Evolutionary conservation across 768 basidiomycete species (phyloP).

Genomic region (Xerocomellus intermedius): DNA sequence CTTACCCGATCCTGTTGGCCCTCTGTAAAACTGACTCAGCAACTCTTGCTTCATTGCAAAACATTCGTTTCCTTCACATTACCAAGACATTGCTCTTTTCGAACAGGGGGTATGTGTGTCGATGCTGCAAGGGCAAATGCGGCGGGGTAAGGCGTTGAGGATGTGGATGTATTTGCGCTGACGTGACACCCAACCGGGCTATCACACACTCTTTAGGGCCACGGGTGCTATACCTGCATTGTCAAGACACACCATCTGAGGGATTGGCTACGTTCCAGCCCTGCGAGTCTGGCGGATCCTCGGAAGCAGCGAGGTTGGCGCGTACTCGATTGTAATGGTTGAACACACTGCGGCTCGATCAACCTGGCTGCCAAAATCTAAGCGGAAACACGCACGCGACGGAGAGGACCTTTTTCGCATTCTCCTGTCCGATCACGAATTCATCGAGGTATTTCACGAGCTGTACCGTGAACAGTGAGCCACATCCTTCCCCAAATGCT

Average conservation of each 20-base stretch:
- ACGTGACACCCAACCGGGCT: conserved; percentile 43
- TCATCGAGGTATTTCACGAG: conserved; percentile 83
- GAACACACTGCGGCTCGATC: conserved; percentile 61
- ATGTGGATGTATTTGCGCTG: conserved; percentile 65
- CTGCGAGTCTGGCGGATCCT: conserved; percentile 34
- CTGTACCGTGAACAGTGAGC: conserved; percentile 38
- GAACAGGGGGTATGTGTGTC: conserved; percentile 55
- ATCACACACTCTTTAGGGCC: background rate
- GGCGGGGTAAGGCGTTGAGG: conserved; percentile 38
- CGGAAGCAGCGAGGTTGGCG: conserved; percentile 57
- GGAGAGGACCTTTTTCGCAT: conserved; percentile 89
- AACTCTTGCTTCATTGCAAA: conserved; percentile 1
- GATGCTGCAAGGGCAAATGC: conserved; percentile 39
- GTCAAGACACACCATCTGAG: conserved; percentile 30
- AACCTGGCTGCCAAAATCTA: background rate
- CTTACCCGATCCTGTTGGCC: conserved; percentile 82
- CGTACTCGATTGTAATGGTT: conserved; percentile 92
- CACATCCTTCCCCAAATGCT: background rate
- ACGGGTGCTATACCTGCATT: background rate
- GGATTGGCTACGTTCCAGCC: conserved; percentile 28
- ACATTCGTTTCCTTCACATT: conserved; percentile 52
- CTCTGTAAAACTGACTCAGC: conserved; percentile 41
- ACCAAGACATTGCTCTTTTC: conserved; percentile 97
- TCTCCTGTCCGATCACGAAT: conserved; percentile 89
- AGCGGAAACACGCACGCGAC: conserved; percentile 72